Evolutionary conservation across 2,329 filamentous ascomycete species (phyloP).

Genomic region (Alternaria alternata): DNA sequence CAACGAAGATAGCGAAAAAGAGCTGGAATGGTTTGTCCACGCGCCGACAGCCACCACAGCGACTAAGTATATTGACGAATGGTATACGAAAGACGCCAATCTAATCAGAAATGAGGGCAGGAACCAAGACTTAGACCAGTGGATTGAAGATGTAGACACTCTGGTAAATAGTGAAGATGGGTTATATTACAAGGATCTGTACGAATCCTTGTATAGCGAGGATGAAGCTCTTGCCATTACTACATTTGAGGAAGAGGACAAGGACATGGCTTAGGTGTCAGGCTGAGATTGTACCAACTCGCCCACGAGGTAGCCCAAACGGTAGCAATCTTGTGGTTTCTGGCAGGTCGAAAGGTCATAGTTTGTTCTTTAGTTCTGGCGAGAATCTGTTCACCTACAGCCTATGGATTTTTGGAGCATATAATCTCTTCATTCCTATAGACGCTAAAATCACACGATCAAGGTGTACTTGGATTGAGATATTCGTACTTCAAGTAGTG

Average conservation of each 20-base stretch:
- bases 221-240: not conserved
- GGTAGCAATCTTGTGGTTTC: not conserved
- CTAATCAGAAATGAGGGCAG: not conserved
- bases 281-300: not conserved
- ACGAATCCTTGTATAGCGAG: not conserved
- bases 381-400: not conserved
- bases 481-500: too few relatives aligned
- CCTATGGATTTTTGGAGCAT: not conserved
- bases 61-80: not conserved
- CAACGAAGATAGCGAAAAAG: not conserved
- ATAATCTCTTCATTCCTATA: not conserved
- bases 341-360: not conserved
- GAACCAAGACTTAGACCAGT: not conserved
- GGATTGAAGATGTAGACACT: not conserved
- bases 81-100: not conserved
- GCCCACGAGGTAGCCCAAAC: not conserved
- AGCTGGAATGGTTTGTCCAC: not conserved
- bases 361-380: not conserved
- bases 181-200: not conserved
- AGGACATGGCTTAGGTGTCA: not conserved
- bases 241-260: not conserved
- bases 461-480: not conserved
- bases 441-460: not conserved
- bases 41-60: not conserved
- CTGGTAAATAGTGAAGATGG: not conserved